Conservation (phyloP, 208 protist genomes). For the Crithidia bombi region DNA sequence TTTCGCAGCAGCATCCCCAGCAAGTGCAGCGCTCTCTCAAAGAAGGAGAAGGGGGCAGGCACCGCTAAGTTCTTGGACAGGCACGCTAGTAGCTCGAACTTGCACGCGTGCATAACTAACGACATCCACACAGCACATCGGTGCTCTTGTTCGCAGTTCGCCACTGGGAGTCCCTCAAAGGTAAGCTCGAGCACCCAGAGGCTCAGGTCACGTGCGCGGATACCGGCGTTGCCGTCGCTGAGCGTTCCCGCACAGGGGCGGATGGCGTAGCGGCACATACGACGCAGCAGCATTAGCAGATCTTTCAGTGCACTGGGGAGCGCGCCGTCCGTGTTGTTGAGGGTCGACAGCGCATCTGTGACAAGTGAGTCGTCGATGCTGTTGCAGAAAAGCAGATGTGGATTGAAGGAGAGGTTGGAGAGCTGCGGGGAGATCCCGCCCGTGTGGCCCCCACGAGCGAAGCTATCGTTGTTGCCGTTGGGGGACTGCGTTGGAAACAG, state of each 20-base stretch:
- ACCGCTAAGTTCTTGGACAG: constrained; percentile 60
- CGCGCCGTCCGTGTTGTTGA: constrained; percentile 23
- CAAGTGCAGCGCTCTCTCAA: constrained; percentile 54
- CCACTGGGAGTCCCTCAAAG: constrained; percentile 58
- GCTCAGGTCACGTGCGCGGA: constrained; percentile 58
- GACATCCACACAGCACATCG: constrained; percentile 70
- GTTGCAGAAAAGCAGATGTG: constrained; percentile 28
- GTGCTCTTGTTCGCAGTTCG: constrained; percentile 76
- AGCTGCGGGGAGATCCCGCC: not conserved
- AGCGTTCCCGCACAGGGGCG: constrained; percentile 43
- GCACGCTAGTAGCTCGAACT: constrained; percentile 66
- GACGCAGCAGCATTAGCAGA: constrained; percentile 60
- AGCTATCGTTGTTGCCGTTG: not conserved
- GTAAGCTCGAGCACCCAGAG: constrained; percentile 65
- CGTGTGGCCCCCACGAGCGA: not conserved
- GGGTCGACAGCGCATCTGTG: constrained; percentile 36
- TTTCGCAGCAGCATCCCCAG: constrained; percentile 67
- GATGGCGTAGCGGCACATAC: constrained; percentile 52
- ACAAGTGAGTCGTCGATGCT: constrained; percentile 50
- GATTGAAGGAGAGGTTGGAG: constrained; percentile 32
- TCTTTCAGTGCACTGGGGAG: constrained; percentile 64
- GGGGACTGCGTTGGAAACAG: not conserved
- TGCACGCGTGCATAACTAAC: constrained; percentile 57
- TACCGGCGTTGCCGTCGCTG: constrained; percentile 49
- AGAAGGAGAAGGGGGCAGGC: constrained; percentile 65